A percentile compares a stretch with the other conserved stretches of the same genome.
Evolutionary conservation across 1,284 basidiomycete genomes (phyloP).

Genomic region (Fomitopsis betulina): DNA sequence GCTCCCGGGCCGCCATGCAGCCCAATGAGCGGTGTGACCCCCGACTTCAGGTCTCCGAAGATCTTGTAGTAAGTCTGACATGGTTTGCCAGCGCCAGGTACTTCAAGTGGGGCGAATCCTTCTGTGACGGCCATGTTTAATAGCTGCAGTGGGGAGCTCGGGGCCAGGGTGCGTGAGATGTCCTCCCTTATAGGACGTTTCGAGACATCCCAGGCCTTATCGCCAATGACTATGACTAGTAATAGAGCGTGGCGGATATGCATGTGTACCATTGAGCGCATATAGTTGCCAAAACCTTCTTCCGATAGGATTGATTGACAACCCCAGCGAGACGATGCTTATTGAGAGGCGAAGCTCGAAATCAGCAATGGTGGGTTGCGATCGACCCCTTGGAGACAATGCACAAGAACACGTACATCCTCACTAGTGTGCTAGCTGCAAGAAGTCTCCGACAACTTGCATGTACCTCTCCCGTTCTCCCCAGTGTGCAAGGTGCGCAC

Average conservation of each 20-base stretch:
- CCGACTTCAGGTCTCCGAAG: constrained; percentile 22
- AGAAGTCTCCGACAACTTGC: background rate
- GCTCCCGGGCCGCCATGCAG: constrained; percentile 42
- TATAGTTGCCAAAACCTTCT: too few species aligned
- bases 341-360: too few species aligned
- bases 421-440: background rate
- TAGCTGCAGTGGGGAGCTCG: background rate
- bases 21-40: constrained; percentile 32
- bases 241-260: too few species aligned
- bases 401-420: background rate
- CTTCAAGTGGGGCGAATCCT: background rate
- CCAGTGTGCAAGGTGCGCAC: constrained; percentile 21
- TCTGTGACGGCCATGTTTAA: background rate
- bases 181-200: too few species aligned
- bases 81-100: constrained; percentile 20
- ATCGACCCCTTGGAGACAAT: too few species aligned
- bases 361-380: too few species aligned
- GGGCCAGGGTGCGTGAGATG: background rate
- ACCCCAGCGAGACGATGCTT: too few species aligned
- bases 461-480: constrained; percentile 26
- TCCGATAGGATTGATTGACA: too few species aligned
- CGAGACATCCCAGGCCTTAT: too few species aligned
- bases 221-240: too few species aligned
- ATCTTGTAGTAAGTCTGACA: constrained; percentile 27
- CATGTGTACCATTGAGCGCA: too few species aligned